Evolutionary conservation across 176 grass and related monocot genomes (phyloP), one percentile per base, ranked within the genome.

Genomic region (Echinochloa phyllopogon): DNA sequence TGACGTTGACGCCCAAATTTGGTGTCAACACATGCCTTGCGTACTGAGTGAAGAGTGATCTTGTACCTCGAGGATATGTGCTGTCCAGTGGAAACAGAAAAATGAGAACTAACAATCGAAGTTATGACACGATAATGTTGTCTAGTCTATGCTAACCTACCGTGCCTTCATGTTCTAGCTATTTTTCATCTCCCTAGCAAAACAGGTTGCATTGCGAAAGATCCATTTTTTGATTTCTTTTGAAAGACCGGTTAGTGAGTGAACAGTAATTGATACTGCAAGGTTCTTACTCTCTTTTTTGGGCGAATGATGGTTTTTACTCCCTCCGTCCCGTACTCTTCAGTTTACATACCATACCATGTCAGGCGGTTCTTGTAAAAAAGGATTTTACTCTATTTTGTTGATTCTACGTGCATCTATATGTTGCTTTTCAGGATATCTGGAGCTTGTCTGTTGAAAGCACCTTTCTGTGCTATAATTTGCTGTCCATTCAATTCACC

Each of bases 371-470:
- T 1, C 21, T 58, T n/a, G 55, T 20, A n/a, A n/a, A n/a, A n/a
- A n/a, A n/a, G n/a, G n/a, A n/a, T n/a, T n/a, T n/a, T 73, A 72
- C 14, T 49, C 6, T 64, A 23, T 74, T 50, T 4, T 57, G 58
- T 33, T 75, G 24, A 86, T 64, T 81, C 23, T 76, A 74, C 79
- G 79, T 69, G 66, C 59, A 71, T 55, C 13, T 84, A 60, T 65
- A 57, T 91, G 63, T 81, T 81, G 7, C 52, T 67, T 92, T 98
- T 85, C 89, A 98, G 96, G 91, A 95, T 82, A 89, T 98, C 27
- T 95, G 92, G 93, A 77, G 89, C 92, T 57, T 98, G 93, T 78
- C 76, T 98, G 42, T 76, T 85, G 79, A 85, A 87, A 25, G 64
- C 41, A 81, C 79, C 89, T 81, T 90, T 88, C 72, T 95, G 93